Percentiles rank a stretch among this genome's conserved stretches.
These are phyloP conservation scores for Tritrichomonas foetus DNA, from an alignment of 208 protist genomes.

Conservation along the genomic window DNA sequence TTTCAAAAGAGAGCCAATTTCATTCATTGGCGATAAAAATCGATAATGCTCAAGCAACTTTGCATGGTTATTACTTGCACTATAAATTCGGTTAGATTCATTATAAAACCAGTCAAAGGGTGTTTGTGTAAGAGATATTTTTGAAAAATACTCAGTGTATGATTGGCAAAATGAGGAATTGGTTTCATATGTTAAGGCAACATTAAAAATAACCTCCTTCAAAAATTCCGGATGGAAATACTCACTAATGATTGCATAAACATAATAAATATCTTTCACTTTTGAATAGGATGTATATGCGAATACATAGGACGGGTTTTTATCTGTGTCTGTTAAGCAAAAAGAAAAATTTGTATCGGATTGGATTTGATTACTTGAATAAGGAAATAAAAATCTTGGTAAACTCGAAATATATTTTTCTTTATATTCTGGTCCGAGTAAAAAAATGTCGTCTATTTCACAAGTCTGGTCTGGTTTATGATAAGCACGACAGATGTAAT, in stretches of 20 bases:
- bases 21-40: background rate
- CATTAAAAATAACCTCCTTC: background rate
- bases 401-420: background rate
- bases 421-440: no score
- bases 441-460: no score
- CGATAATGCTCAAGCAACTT: no score
- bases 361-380: background rate
- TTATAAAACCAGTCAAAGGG: background rate
- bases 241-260: background rate
- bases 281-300: background rate
- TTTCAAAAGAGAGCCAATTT: background rate
- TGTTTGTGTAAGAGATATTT: background rate
- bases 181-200: background rate
- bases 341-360: background rate
- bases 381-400: constrained; percentile 8
- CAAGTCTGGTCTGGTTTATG: no score
- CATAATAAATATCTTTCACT: no score
- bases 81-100: background rate
- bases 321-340: background rate
- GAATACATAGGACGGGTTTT: background rate
- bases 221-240: background rate
- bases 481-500: no score
- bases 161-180: no score
- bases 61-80: background rate
- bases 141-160: background rate